Evolutionary conservation across 306 rosid species (phyloP).

Genomic region (Corylus heterophylla): DNA sequence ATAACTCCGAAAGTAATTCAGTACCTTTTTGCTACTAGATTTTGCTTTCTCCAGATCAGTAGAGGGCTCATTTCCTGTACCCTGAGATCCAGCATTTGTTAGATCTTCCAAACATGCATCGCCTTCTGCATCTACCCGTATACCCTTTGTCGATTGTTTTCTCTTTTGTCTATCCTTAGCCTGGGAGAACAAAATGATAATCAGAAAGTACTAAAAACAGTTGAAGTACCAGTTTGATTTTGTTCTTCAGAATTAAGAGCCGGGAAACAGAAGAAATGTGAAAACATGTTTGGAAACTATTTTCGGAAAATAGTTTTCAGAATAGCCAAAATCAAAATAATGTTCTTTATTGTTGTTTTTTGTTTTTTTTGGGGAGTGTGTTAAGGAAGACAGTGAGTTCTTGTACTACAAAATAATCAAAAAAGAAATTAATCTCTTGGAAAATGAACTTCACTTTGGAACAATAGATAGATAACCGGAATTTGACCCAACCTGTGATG

Average conservation of each 20-base stretch:
- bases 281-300: background rate
- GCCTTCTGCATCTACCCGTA: conserved; percentile 84
- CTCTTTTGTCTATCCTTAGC: conserved; percentile 82
- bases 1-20: background rate
- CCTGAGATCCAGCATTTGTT: conserved; percentile 47
- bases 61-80: conserved; percentile 50
- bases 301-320: background rate
- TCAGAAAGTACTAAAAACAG: conserved; percentile 19
- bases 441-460: background rate
- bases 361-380: background rate
- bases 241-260: background rate
- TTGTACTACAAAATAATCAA: background rate
- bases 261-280: background rate
- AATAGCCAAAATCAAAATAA: background rate
- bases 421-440: background rate
- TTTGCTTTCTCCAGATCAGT: conserved; percentile 65
- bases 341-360: background rate
- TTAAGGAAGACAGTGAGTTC: background rate
- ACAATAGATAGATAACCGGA: conserved; percentile 17
- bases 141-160: conserved; percentile 69
- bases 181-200: conserved; percentile 41
- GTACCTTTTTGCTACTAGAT: conserved; percentile 78
- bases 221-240: conserved; percentile 16
- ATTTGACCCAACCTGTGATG: conserved; percentile 65
- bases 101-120: conserved; percentile 89